Percentiles rank a stretch among this genome's conserved stretches.
Evolutionary conservation across 106 monocot species (phyloP).

Genomic region (Apostasia shenzhenica): DNA sequence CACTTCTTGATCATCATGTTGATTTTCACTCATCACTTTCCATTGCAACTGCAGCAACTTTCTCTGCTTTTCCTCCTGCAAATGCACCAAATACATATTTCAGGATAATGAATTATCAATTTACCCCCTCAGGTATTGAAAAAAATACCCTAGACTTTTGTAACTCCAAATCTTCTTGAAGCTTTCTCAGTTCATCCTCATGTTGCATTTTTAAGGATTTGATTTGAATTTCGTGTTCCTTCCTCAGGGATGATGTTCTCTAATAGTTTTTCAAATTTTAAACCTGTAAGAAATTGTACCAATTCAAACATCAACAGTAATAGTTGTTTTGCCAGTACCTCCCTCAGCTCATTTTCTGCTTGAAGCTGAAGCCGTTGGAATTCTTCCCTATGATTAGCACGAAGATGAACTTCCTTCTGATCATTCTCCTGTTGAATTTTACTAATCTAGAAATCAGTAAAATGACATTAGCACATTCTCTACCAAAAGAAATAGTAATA

Average conservation of each 20-base stretch:
- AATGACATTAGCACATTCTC: neutral
- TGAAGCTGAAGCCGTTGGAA: conserved; percentile 59
- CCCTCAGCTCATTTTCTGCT: conserved; percentile 85
- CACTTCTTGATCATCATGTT: conserved; percentile 82
- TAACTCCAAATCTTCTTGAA: conserved; percentile 77
- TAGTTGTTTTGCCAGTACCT: conserved; percentile 35
- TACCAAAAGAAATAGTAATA: neutral
- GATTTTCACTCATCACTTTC: conserved; percentile 95
- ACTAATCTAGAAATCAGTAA: conserved; percentile 49
- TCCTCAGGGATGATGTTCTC: conserved; percentile 66
- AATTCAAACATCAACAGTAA: neutral
- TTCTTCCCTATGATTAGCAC: conserved; percentile 65
- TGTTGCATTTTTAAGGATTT: conserved; percentile 61
- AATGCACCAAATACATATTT: conserved; percentile 9
- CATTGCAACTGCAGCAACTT: conserved; percentile 82
- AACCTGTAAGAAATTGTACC: neutral
- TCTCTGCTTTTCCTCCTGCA: conserved; percentile 89
- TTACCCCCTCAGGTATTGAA: neutral
- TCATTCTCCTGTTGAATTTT: conserved; percentile 63
- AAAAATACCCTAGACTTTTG: conserved; percentile 71
- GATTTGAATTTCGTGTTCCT: conserved; percentile 94
- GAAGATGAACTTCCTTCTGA: conserved; percentile 58
- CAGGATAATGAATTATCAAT: neutral
- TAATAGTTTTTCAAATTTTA: conserved; percentile 13
- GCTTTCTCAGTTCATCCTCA: conserved; percentile 71